These are phyloP conservation scores for Aspergillus intermedius DNA, from an alignment of 2,329 filamentous ascomycete species.

Conservation along the genomic window DNA sequence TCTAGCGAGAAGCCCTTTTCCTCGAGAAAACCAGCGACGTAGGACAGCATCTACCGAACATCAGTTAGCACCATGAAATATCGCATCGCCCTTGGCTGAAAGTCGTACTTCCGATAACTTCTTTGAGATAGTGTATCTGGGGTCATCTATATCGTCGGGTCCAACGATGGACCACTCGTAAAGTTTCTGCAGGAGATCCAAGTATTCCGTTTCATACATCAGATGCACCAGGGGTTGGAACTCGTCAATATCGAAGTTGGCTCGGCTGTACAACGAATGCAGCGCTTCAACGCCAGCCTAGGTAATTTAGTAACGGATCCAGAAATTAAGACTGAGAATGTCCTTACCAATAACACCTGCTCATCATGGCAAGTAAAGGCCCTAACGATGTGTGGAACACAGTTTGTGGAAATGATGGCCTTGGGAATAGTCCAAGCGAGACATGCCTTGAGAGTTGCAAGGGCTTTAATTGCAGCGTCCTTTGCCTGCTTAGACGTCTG, in stretches of 20 bases:
- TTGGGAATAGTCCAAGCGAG: constrained; percentile 85
- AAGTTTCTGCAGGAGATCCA: constrained; percentile 64
- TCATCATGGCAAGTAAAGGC: constrained; percentile 65
- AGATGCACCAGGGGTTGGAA: constrained; percentile 71
- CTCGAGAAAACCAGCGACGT: constrained; percentile 76
- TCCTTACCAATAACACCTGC: constrained; percentile 64
- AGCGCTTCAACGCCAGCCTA: constrained; percentile 75
- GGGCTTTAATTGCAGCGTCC: constrained; percentile 65
- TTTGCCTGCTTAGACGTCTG: constrained; percentile 61
- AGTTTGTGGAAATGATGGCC: constrained; percentile 65
- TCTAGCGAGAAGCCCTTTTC: constrained; percentile 65
- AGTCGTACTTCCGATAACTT: constrained; percentile 74
- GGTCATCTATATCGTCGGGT: constrained; percentile 76
- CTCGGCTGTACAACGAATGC: constrained; percentile 72
- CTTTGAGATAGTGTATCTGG: constrained; percentile 86
- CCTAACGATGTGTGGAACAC: constrained; percentile 63
- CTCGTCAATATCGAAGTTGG: constrained; percentile 68
- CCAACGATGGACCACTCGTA: constrained; percentile 76
- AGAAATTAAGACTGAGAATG: constrained; percentile 3
- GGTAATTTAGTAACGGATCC: constrained; percentile 11
- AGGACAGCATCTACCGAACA: constrained; percentile 64
- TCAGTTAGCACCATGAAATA: constrained; percentile 4
- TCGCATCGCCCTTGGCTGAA: constrained; percentile 17
- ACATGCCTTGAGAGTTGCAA: constrained; percentile 70
- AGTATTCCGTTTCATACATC: constrained; percentile 66